Evolutionary conservation across 2,329 filamentous ascomycete species (phyloP).

Genomic region (Aspergillus calidoustus): DNA sequence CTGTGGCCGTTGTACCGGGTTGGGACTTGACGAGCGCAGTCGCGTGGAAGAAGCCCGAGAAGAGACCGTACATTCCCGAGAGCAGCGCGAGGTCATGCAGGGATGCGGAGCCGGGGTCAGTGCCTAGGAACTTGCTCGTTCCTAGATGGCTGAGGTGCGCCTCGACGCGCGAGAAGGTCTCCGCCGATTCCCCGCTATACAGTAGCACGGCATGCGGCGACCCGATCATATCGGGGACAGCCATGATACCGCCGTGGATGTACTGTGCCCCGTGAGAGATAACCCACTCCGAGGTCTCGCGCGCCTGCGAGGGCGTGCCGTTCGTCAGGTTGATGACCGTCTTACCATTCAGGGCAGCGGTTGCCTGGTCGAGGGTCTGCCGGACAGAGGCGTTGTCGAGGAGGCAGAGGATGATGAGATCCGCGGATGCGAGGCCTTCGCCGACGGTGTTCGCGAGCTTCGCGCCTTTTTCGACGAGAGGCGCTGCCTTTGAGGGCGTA

Average conservation of each 20-base stretch:
- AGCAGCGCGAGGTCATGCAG: constrained; percentile 20
- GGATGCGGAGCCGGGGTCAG: constrained; percentile 16
- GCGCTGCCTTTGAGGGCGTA: constrained; percentile 6
- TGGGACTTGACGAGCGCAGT: constrained; percentile 16
- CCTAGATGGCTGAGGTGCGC: constrained; percentile 5
- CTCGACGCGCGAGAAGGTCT: constrained; percentile 2
- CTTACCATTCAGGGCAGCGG: not conserved
- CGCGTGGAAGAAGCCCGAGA: constrained; percentile 22
- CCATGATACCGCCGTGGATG: constrained; percentile 24
- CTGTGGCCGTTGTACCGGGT: not conserved
- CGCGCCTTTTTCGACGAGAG: constrained; percentile 16
- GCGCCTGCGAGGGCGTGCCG: constrained; percentile 19
- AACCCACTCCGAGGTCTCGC: constrained; percentile 4
- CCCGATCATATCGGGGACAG: constrained; percentile 19
- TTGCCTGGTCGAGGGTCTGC: not conserved
- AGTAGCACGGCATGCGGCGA: constrained; percentile 15
- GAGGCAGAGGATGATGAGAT: constrained; percentile 19
- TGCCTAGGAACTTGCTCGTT: constrained; percentile 11
- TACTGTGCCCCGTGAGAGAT: constrained; percentile 12
- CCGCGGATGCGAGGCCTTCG: constrained; percentile 5
- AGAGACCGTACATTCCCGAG: constrained; percentile 22
- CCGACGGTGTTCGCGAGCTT: not conserved
- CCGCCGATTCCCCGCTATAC: constrained; percentile 4
- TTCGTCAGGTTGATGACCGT: constrained; percentile 21
- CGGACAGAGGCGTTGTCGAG: constrained; percentile 15